Percentiles rank a stretch among this genome's conserved stretches.
phyloP scores from a whole-genome alignment of 2,329 filamentous ascomycete genomes.

The Aureobasidium lini region DNA sequence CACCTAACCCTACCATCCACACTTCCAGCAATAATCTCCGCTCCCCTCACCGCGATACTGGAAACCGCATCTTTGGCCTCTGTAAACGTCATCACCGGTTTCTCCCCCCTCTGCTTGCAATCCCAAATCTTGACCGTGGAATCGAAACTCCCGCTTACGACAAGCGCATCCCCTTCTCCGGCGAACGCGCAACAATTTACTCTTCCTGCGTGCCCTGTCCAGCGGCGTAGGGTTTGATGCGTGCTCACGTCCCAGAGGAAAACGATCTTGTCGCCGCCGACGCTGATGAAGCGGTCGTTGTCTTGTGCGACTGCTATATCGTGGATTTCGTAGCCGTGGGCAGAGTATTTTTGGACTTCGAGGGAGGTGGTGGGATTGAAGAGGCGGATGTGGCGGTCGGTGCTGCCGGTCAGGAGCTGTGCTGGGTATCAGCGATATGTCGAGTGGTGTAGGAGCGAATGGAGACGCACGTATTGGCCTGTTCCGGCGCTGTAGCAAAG shows the following conservation, averaged over 20 bases:
- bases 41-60: slow-evolving; percentile 34
- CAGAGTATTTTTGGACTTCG: slow-evolving; percentile 80
- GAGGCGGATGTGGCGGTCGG: slow-evolving; percentile 77
- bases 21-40: slow-evolving; percentile 62
- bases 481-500: slow-evolving; percentile 42
- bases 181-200: slow-evolving; percentile 76
- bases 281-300: slow-evolving; percentile 80
- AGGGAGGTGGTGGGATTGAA: slow-evolving; percentile 59
- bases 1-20: slow-evolving; percentile 75
- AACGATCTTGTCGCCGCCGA: slow-evolving; percentile 81
- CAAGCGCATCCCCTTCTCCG: slow-evolving; percentile 64
- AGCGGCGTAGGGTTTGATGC: slow-evolving; percentile 68
- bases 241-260: slow-evolving; percentile 92
- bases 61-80: slow-evolving; percentile 66
- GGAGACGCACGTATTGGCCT: slow-evolving; percentile 44
- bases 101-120: slow-evolving; percentile 44
- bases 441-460: no score
- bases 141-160: slow-evolving; percentile 69
- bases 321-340: slow-evolving; percentile 88
- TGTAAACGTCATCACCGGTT: slow-evolving; percentile 63
- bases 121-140: slow-evolving; percentile 74
- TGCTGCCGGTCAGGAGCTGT: slow-evolving; percentile 72
- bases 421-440: no score
- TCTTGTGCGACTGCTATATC: slow-evolving; percentile 64
- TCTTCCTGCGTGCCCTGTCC: slow-evolving; percentile 56